Conservation (phyloP, 805 yeast species). For the Metschnikowia lachancei region DNA sequence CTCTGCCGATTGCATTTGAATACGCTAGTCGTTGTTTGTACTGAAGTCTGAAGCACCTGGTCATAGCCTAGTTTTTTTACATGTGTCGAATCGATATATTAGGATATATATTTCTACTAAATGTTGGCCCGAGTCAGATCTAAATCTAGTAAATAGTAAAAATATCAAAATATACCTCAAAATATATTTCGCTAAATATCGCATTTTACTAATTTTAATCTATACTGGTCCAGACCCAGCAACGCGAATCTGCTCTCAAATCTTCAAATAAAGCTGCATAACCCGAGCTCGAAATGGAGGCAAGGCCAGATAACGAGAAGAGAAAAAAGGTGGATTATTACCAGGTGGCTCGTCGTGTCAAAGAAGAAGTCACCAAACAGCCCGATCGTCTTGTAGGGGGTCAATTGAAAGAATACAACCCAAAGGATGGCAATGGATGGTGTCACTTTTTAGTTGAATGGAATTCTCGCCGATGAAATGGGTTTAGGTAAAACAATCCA, state of each 20-base stretch:
- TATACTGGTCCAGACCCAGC: constrained; percentile 86
- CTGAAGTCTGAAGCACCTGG: too few species aligned
- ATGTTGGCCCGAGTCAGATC: too few species aligned
- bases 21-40: too few species aligned
- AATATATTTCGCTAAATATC: too few species aligned
- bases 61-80: too few species aligned
- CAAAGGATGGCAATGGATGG: constrained; percentile 98
- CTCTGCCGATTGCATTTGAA: too few species aligned
- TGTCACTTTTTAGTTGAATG: constrained; percentile 88
- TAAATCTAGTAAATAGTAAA: too few species aligned
- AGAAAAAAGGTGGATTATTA: constrained; percentile 83
- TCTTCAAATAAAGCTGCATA: constrained; percentile 11
- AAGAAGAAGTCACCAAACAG: constrained; percentile 76
- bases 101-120: too few species aligned
- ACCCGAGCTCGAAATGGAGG: constrained; percentile 21
- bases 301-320: constrained; percentile 43
- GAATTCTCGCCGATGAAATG: constrained; percentile 98
- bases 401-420: constrained; percentile 90
- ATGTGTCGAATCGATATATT: too few species aligned
- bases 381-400: constrained; percentile 90
- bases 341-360: constrained; percentile 84
- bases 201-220: too few species aligned
- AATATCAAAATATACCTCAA: too few species aligned
- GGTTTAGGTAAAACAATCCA: constrained; percentile 97
- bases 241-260: constrained; percentile 50